phyloP scores from a whole-genome alignment of 2,329 filamentous ascomycete genomes.

The Gnomoniopsis smithogilvyi region DNA sequence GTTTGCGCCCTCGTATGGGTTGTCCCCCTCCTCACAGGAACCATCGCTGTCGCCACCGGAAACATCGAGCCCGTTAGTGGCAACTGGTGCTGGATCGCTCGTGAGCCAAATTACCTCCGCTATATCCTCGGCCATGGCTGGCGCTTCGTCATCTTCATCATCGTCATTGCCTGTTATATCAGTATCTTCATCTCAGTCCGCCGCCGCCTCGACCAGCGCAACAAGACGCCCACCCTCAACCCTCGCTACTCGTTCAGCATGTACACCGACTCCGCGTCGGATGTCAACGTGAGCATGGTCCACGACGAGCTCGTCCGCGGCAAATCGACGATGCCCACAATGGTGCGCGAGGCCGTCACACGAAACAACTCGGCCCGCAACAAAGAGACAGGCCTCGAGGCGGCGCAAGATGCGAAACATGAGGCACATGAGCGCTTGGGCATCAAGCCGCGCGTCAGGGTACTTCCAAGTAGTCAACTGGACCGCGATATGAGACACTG shows the following conservation, averaged over 20 bases:
- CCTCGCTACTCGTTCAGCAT: conserved; percentile 13
- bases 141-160: conserved; percentile 12
- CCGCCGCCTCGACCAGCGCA: conserved; percentile 10
- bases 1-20: conserved; percentile 13
- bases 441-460: conserved; percentile 9
- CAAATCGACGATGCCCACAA: conserved; percentile 5
- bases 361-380: conserved; percentile 2
- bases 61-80: conserved; percentile 15
- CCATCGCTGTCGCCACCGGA: conserved; percentile 3
- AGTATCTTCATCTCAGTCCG: conserved; percentile 11
- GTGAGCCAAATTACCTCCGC: conserved; percentile 10
- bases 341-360: conserved; percentile 9
- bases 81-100: conserved; percentile 17
- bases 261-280: conserved; percentile 1
- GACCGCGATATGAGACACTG: conserved; percentile 14
- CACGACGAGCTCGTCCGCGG: conserved; percentile 15
- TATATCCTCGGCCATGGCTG: conserved; percentile 14
- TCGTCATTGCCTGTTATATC: conserved; percentile 4
- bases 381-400: conserved; percentile 10
- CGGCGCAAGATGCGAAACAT: conserved; percentile 12
- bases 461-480: conserved; percentile 10
- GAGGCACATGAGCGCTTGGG: conserved; percentile 6
- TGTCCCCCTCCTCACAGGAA: conserved; percentile 11
- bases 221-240: background rate
- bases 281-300: conserved; percentile 7